phyloP scores from a whole-genome alignment of 2,329 filamentous ascomycete genomes.

The Monilinia aucupariae region DNA sequence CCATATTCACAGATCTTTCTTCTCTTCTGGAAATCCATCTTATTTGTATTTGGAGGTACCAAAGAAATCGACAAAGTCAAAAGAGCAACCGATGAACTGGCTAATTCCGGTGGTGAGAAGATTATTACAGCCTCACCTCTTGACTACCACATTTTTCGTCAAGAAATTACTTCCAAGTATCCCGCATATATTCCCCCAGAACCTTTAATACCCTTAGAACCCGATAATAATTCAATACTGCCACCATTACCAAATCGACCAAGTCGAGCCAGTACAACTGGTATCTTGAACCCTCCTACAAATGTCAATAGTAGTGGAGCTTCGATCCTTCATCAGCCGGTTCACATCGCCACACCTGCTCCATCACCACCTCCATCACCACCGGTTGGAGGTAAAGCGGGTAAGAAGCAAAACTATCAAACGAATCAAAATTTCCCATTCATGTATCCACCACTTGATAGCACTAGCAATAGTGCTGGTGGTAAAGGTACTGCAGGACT shows the following conservation, averaged over 20 bases:
- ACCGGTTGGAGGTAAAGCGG: constrained; percentile 77
- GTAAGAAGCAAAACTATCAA: constrained; percentile 98
- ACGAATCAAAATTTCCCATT: constrained; percentile 99
- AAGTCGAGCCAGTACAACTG: constrained; percentile 54
- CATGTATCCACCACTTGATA: constrained; percentile 89
- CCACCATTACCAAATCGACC: constrained; percentile 76
- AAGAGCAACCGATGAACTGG: constrained; percentile 56
- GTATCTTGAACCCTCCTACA: constrained; percentile 52
- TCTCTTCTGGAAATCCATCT: constrained; percentile 84
- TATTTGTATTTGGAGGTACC: constrained; percentile 79
- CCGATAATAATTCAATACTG: constrained; percentile 84
- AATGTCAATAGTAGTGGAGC: constrained; percentile 53
- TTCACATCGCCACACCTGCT: constrained; percentile 97
- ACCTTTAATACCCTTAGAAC: constrained; percentile 75
- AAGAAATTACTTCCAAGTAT: constrained; percentile 97
- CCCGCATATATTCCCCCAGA: constrained; percentile 90
- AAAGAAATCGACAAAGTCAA: constrained; percentile 70
- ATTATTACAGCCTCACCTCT: constrained; percentile 87
- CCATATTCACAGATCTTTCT: constrained; percentile 56
- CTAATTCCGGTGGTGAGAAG: constrained; percentile 47
- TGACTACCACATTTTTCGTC: constrained; percentile 92
- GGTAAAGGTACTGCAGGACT: constrained; percentile 80
- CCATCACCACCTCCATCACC: constrained; percentile 94
- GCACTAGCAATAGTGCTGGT: constrained; percentile 80
- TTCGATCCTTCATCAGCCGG: constrained; percentile 90